Base-by-base conservation (phyloP, 2,329 filamentous ascomycete genomes). In the Ploettnerulaceae sp. region DNA sequence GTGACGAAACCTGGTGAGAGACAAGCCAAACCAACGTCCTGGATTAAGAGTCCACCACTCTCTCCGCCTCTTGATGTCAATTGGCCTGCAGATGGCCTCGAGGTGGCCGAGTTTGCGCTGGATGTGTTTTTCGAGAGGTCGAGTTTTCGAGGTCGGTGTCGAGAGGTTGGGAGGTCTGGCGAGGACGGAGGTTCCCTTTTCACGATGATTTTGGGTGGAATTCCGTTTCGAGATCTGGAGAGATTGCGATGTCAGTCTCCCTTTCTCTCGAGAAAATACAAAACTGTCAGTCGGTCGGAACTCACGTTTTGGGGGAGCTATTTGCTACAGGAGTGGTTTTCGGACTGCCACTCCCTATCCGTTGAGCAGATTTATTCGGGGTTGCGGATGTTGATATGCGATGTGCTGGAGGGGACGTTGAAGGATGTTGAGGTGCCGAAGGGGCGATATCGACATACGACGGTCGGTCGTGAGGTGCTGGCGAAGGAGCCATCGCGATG, bases 141-240 rank as follows among this genome's bases (percentile, higher is more conserved):
- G 47, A 94, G 76, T 62, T 81, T 84, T 61, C 84, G 79, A 11
- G 87, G 87, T 48, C 87, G 78, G 61, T 88, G 87, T 41, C 86
- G 79, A 44, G 84, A 78, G 49, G 81, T 78, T 42, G 81, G 75
- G 61, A 93, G 79, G 54, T 85, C 85, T 44, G 91, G 91, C 36
- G 91, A 96, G 32, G 85, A 95, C 31, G 85, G 80, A 25, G 90
- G 90, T 67, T 98, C 93, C 69, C 96, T 96, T 75, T 97, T 97
- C 49, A 98, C 90, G 55, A 95, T 77, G 53, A 96, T 94, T 70
- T 88, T 90, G 31, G 87, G 86, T 49, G 74, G 56, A 36, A 52
- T 69, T 35, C 69, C 74, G 72, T 68, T 73, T 69, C 74, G 75
- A 67, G 73, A 64, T 57, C 73, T 73, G 62, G 56, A 60, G 63